These are phyloP conservation scores for Ensete ventricosum DNA, from an alignment of 176 grass and related monocot species.

Conservation along the genomic window DNA sequence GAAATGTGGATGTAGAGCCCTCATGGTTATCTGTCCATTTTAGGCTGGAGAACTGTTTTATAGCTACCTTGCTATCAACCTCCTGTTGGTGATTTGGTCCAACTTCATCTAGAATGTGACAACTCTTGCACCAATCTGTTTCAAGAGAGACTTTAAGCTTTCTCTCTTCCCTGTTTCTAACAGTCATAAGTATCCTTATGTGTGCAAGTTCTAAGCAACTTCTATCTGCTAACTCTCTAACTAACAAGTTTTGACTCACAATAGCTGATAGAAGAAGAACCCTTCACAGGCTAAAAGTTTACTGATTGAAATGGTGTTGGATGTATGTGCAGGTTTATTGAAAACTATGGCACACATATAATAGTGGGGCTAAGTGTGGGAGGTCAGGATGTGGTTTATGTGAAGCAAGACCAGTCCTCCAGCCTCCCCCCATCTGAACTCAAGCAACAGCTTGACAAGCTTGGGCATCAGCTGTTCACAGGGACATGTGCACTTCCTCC, in stretches of 20 bases:
- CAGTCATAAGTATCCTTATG: background rate
- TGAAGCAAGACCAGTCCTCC: conserved; percentile 75
- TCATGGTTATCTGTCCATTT: too few relatives aligned
- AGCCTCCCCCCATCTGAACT: conserved; percentile 47
- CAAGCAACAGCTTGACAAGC: conserved; percentile 67
- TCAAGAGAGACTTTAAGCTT: background rate
- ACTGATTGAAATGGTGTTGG: background rate
- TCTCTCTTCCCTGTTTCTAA: background rate
- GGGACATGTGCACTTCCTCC: conserved; percentile 59
- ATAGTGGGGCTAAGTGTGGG: conserved; percentile 67
- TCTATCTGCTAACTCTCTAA: background rate
- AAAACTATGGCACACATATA: conserved; percentile 80
- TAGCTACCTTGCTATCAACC: background rate
- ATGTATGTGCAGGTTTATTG: conserved; percentile 50
- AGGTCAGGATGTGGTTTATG: conserved; percentile 81
- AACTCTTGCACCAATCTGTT: background rate
- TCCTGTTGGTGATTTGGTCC: background rate
- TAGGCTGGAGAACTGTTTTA: background rate
- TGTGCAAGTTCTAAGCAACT: background rate
- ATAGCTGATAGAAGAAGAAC: too few relatives aligned
- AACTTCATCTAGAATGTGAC: background rate
- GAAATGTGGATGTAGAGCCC: too few relatives aligned
- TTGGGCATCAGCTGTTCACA: conserved; percentile 80
- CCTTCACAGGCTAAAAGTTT: background rate
- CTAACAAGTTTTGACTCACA: background rate